Evolutionary conservation across 306 rosid species (phyloP).

Genomic region (Rosa rugosa): DNA sequence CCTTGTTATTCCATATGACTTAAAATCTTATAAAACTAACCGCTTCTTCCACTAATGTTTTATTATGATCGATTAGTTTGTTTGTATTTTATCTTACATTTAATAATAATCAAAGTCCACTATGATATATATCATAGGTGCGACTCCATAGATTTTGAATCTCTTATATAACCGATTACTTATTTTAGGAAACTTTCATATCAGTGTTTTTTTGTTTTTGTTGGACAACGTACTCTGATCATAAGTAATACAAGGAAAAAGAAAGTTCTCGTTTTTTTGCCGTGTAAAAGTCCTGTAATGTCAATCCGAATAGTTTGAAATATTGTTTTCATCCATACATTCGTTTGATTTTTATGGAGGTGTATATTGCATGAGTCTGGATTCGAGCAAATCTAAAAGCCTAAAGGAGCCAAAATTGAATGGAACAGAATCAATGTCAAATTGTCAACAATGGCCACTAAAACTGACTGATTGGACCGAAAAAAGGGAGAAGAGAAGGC

Average conservation of each 20-base stretch:
- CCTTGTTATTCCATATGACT: too few species aligned
- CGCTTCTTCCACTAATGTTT: too few species aligned
- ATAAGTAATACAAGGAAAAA: neutral
- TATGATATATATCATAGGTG: too few species aligned
- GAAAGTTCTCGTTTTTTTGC: too few species aligned
- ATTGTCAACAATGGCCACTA: slow-evolving; percentile 3
- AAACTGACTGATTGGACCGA: slow-evolving; percentile 1
- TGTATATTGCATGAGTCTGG: neutral
- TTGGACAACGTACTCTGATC: neutral
- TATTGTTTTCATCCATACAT: neutral
- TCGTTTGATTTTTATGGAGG: neutral
- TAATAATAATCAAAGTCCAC: too few species aligned
- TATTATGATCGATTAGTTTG: too few species aligned
- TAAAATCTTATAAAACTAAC: too few species aligned
- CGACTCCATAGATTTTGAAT: too few species aligned
- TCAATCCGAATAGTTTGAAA: neutral
- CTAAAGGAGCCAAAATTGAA: slow-evolving; percentile 31
- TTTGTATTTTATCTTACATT: too few species aligned
- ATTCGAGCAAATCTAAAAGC: neutral
- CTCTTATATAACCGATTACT: too few species aligned
- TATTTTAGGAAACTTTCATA: too few species aligned
- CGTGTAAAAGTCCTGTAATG: neutral
- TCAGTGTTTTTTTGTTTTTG: neutral
- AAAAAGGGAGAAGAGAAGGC: slow-evolving; percentile 1
- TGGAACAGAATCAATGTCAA: slow-evolving; percentile 10